phyloP scores from a whole-genome alignment of 257 asterid genomes.

The Mitragyna speciosa region DNA sequence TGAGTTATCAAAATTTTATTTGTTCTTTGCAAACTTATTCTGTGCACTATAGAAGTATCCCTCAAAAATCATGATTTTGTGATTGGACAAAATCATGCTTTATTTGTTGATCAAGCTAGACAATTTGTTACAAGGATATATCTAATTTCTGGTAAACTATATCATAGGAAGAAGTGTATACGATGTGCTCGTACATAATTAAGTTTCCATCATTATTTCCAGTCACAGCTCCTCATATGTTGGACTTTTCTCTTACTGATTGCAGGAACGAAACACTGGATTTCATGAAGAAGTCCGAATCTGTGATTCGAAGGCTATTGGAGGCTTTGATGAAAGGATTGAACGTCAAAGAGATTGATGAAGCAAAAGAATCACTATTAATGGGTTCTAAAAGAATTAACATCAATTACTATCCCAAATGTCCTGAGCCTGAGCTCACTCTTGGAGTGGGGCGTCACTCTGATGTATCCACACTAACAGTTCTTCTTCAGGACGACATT shows the following conservation, averaged over 20 bases:
- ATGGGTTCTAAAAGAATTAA: constrained; percentile 36
- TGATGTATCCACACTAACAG: constrained; percentile 31
- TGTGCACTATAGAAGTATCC: too few species aligned
- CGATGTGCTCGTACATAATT: too few species aligned
- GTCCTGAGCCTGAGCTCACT: constrained; percentile 37
- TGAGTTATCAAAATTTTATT: too few species aligned
- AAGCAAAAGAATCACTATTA: constrained; percentile 23
- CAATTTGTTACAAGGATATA: too few species aligned
- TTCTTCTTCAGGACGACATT: constrained; percentile 35
- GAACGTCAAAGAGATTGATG: constrained; percentile 18
- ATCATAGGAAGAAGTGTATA: too few species aligned
- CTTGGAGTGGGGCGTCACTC: constrained; percentile 40
- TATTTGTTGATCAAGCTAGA: too few species aligned
- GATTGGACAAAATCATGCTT: too few species aligned
- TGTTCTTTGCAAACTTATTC: too few species aligned
- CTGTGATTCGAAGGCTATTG: constrained; percentile 20
- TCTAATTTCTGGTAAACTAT: neutral
- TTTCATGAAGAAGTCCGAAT: constrained; percentile 22
- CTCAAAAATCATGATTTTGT: too few species aligned
- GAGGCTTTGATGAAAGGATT: constrained; percentile 30
- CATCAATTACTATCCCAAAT: constrained; percentile 33
- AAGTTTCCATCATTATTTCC: too few species aligned
- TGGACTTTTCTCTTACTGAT: neutral
- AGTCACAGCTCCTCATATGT: too few species aligned
- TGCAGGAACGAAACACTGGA: constrained; percentile 29